phyloP scores from a whole-genome alignment of 257 asterid genomes.

The Nemophila menziesii region DNA sequence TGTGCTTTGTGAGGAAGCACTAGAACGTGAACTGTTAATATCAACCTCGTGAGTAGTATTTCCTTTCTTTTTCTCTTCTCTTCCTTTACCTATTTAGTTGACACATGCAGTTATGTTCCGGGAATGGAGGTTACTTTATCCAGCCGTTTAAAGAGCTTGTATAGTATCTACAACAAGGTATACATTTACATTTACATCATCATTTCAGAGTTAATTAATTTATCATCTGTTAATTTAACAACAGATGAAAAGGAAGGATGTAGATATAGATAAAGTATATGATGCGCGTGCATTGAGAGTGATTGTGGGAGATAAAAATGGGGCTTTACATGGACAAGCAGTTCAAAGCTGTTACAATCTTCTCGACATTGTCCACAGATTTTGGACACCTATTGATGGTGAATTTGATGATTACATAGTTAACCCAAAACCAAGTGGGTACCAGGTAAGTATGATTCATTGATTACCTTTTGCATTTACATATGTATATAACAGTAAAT shows the following conservation, averaged over 20 bases:
- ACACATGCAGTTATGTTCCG: constrained; percentile 69
- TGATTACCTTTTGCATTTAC: not conserved
- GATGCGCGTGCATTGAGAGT: constrained; percentile 97
- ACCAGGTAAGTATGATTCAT: constrained; percentile 49
- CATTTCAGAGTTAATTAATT: constrained; percentile 12
- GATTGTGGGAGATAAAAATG: constrained; percentile 85
- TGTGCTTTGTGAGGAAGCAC: constrained; percentile 89
- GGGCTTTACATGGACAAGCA: constrained; percentile 87
- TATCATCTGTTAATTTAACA: too few species aligned
- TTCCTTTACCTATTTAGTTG: not conserved
- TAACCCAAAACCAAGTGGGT: constrained; percentile 97
- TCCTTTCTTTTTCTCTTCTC: constrained; percentile 3
- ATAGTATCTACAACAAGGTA: constrained; percentile 91
- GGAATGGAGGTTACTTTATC: constrained; percentile 96
- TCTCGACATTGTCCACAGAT: constrained; percentile 81
- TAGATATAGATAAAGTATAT: constrained; percentile 60
- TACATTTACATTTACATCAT: not conserved
- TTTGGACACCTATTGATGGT: constrained; percentile 92
- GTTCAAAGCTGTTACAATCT: constrained; percentile 91
- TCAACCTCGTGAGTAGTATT: constrained; percentile 71
- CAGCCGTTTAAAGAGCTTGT: constrained; percentile 85
- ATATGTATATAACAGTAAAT: not conserved
- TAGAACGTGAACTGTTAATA: constrained; percentile 79
- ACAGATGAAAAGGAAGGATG: constrained; percentile 90
- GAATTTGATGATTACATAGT: constrained; percentile 90